phyloP scores from a whole-genome alignment of 139 green algal species.

The Coelastrella sp. region DNA sequence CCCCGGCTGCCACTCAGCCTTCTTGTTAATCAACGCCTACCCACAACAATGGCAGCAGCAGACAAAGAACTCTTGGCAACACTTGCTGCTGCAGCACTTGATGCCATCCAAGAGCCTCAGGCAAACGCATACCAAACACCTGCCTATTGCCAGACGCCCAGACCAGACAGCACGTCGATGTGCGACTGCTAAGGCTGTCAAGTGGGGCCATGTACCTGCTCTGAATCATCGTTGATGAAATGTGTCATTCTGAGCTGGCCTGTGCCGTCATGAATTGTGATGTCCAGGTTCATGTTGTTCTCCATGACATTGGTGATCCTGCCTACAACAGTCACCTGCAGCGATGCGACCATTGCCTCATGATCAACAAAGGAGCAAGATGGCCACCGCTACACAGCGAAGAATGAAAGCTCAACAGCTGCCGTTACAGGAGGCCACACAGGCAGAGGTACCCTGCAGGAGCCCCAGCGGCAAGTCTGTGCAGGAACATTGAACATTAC shows the following conservation, averaged over 20 bases:
- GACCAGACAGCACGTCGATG: neutral
- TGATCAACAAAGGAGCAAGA: neutral
- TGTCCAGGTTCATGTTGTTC: slow-evolving; percentile 49
- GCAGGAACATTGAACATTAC: neutral
- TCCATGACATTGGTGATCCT: slow-evolving; percentile 70
- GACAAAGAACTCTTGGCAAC: too few species aligned
- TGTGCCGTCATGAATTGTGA: slow-evolving; percentile 84
- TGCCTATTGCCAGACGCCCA: too few species aligned
- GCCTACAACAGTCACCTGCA: slow-evolving; percentile 82
- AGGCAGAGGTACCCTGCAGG: neutral
- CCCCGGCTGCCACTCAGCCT: slow-evolving; percentile 60
- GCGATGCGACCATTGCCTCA: neutral
- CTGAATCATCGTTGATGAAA: slow-evolving; percentile 50
- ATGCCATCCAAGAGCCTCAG: too few species aligned
- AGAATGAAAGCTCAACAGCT: neutral
- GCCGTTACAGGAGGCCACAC: neutral
- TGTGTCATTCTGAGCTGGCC: slow-evolving; percentile 67
- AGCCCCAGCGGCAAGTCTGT: neutral
- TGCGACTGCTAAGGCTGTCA: too few species aligned
- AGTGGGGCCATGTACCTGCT: neutral
- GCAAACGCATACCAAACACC: too few species aligned
- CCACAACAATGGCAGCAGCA: neutral
- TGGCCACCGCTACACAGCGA: too few species aligned
- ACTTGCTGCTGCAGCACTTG: too few species aligned
- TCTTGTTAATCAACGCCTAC: slow-evolving; percentile 5